Conservation (phyloP, 345 rosid genomes). For the Dipteronia sinensis region DNA sequence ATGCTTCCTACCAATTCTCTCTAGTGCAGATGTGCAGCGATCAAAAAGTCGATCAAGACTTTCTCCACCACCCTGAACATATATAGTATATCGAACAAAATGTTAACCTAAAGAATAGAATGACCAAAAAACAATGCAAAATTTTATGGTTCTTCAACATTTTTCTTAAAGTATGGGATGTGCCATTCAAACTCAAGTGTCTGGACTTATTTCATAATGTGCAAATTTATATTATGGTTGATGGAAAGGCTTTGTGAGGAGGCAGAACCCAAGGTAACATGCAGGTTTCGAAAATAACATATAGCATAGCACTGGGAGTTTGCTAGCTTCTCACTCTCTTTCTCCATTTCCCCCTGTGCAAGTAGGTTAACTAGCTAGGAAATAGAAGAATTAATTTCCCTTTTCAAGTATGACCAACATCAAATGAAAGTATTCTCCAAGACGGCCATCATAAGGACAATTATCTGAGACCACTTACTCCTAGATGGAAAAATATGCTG, state of each 20-base stretch:
- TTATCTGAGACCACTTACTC: neutral
- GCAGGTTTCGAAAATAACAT: neutral
- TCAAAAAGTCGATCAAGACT: slow-evolving; percentile 67
- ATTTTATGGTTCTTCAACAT: neutral
- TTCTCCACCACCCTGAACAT: slow-evolving; percentile 83
- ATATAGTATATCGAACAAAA: slow-evolving; percentile 1
- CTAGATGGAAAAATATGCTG: neutral
- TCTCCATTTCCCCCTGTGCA: neutral
- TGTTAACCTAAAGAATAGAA: neutral
- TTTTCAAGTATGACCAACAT: neutral
- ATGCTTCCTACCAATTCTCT: slow-evolving; percentile 68
- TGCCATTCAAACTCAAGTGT: neutral
- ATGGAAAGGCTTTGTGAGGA: neutral
- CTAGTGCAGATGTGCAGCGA: slow-evolving; percentile 67
- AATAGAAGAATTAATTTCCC: neutral
- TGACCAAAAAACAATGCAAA: neutral
- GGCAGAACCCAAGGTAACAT: neutral
- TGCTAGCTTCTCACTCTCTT: neutral
- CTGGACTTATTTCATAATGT: neutral
- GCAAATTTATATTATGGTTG: neutral
- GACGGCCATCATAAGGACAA: neutral
- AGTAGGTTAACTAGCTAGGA: neutral
- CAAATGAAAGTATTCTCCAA: neutral
- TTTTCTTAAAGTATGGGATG: neutral
- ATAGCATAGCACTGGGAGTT: neutral